Evolutionary conservation across 2,329 filamentous ascomycete genomes (phyloP).

Genomic region (Mollisiaceae sp.): DNA sequence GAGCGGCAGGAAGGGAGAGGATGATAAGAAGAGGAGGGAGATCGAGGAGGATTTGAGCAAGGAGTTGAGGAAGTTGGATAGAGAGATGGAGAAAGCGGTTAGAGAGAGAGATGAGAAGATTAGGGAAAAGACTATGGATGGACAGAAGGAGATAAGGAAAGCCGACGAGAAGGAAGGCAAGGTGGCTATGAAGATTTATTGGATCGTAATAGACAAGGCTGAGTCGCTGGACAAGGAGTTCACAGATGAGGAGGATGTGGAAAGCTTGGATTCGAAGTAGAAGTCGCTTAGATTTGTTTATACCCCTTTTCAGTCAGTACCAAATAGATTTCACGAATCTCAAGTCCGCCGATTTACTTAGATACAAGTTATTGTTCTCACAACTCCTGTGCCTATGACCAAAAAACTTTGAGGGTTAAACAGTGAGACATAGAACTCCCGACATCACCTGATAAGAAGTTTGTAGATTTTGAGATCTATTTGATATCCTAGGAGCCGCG

Average conservation of each 20-base stretch:
- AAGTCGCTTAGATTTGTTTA: not conserved
- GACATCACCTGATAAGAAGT: no score
- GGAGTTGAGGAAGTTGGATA: constrained; percentile 15
- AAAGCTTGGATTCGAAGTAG: constrained; percentile 16
- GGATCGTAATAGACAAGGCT: constrained; percentile 25
- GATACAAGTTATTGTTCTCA: not conserved
- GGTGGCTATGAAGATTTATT: constrained; percentile 23
- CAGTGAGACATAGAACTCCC: no score
- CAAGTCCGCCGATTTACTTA: not conserved
- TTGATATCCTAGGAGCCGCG: not conserved
- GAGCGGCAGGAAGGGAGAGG: not conserved
- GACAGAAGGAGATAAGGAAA: constrained; percentile 10
- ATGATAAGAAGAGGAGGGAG: not conserved
- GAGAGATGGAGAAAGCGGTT: constrained; percentile 8
- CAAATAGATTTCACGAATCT: not conserved
- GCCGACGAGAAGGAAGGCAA: constrained; percentile 13
- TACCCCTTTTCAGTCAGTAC: not conserved
- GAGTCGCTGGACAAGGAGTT: constrained; percentile 12
- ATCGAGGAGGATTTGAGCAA: constrained; percentile 1
- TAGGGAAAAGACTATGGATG: not conserved
- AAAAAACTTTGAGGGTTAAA: no score
- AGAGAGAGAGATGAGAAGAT: constrained; percentile 10
- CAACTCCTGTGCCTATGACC: no score
- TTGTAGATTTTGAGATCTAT: no score
- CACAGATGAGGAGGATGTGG: constrained; percentile 19